A percentile compares a stretch with the other conserved stretches of the same genome.
These are phyloP conservation scores for Agrocybe praecox DNA, from an alignment of 768 basidiomycete genomes.

Conservation along the genomic window DNA sequence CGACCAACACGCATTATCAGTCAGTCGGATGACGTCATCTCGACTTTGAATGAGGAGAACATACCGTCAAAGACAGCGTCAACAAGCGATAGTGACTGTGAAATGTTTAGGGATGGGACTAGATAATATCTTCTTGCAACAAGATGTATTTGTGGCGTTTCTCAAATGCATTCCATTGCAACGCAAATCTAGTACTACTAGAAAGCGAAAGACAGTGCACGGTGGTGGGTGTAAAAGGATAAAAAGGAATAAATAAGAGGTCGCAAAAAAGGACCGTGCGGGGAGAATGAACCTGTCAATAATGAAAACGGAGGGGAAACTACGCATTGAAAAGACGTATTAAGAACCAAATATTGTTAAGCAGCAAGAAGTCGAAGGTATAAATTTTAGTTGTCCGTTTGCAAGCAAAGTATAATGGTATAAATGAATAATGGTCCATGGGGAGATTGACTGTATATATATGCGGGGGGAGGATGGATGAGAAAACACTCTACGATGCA, in stretches of 20 bases:
- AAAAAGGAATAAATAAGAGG: constrained; percentile 23
- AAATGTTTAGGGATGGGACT: neutral
- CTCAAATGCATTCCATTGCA: constrained; percentile 28
- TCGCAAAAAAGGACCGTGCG: constrained; percentile 15
- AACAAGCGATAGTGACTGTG: neutral
- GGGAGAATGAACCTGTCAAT: constrained; percentile 29
- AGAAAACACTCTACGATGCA: constrained; percentile 33
- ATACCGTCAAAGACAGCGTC: neutral
- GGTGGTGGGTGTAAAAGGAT: neutral
- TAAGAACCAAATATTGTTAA: constrained; percentile 41
- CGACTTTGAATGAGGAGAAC: constrained; percentile 5
- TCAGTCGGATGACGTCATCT: constrained; percentile 19
- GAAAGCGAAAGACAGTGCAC: constrained; percentile 20
- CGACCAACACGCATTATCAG: no score
- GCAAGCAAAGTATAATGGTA: constrained; percentile 29
- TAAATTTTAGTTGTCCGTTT: constrained; percentile 8
- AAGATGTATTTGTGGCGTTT: constrained; percentile 11
- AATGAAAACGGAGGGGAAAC: constrained; percentile 24
- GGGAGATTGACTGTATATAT: constrained; percentile 13
- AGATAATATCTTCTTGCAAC: neutral
- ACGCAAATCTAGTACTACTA: constrained; percentile 16
- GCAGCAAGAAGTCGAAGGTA: constrained; percentile 38
- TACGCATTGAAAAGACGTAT: constrained; percentile 38
- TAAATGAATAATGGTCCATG: constrained; percentile 13
- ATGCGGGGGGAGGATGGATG: constrained; percentile 18